Base-by-base conservation (phyloP, 805 yeast genomes). In the Monosporozyma yasuniensis region DNA sequence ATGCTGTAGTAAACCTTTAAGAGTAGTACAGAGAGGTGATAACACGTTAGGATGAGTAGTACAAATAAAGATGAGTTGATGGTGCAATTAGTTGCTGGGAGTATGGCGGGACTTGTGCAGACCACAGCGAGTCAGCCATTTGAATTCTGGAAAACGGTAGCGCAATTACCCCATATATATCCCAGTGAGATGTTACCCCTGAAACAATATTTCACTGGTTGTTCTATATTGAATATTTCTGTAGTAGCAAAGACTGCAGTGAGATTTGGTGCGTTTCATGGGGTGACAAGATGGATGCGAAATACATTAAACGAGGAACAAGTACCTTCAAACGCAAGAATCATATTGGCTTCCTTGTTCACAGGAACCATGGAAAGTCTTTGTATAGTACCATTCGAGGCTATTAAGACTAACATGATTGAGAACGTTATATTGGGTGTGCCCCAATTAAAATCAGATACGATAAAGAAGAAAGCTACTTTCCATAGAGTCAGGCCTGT, bases 371-470 rank as follows among this genome's bases (percentile, higher is more conserved):
- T 83, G 42, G 98, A 93, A 65, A 81, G 95, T 2, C 54, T 89
- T 32, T 78, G 85, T 75, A 79, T 91, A 21, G 85, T 93, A 18
- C 99, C 98, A 0, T 90, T 91, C 64, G 99, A 91, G 61, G 86
- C 83, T 60, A 73, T 88, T 56, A 88, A 88, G 61, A 82, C 85
- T 2, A 75, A 84, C 8, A 78, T 86, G 86, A 82, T 88, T 53
- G 95, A 87, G 59, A 81, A 84, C 61, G 39, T 18, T 18, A 22
- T 35, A 22, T 35, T 35, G 39, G 39, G 39, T 7, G 22, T 10
- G 12, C 32, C 32, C 32, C 9, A 28, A 28, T 11, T 7, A 28
- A 9, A 11, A 10, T 9, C 12, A 10, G 14, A 28, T 11, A 72
- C 81, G 46, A 57, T 75, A 61, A 34, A 39, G 18, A 28, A 19